A percentile compares a stretch with the other conserved stretches of the same genome.
Conservation (phyloP, 257 asterid species). For the Primulina huaijiensis region DNA sequence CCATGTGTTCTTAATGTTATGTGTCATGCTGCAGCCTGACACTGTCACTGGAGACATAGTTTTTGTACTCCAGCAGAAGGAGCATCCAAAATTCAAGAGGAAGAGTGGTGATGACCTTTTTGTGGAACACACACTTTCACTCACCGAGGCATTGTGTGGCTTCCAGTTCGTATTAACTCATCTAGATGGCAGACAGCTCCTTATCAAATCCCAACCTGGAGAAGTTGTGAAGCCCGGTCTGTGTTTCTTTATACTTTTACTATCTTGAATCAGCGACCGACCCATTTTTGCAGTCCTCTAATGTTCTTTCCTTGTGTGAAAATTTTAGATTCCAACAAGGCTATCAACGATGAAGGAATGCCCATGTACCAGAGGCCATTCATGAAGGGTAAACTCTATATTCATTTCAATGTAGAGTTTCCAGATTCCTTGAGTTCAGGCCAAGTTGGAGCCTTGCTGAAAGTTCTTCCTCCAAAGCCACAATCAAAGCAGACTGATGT, state of each 20-base stretch:
- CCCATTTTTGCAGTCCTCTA: too few species aligned
- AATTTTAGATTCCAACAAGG: constrained; percentile 25
- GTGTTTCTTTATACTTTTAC: too few species aligned
- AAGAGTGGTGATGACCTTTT: constrained; percentile 58
- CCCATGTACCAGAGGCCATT: constrained; percentile 54
- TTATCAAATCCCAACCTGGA: constrained; percentile 60
- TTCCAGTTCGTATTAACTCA: constrained; percentile 59
- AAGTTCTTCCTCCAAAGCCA: constrained; percentile 44
- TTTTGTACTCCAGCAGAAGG: constrained; percentile 63
- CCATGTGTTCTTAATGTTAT: background rate
- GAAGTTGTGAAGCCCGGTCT: constrained; percentile 56
- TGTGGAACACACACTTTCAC: constrained; percentile 55
- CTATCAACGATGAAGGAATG: constrained; percentile 60
- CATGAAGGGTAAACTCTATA: constrained; percentile 59
- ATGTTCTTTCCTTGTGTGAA: too few species aligned
- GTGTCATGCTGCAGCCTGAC: constrained; percentile 61
- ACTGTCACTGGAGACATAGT: constrained; percentile 64
- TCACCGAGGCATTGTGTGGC: constrained; percentile 70
- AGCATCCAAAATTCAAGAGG: constrained; percentile 65
- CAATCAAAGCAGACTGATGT: constrained; percentile 42
- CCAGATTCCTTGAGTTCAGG: constrained; percentile 41
- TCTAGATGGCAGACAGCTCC: constrained; percentile 60
- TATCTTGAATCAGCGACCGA: too few species aligned
- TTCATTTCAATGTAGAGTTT: constrained; percentile 56
- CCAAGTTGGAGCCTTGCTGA: constrained; percentile 40